Conservation (phyloP, 768 basidiomycete species). For the Boletus barrowsii region DNA sequence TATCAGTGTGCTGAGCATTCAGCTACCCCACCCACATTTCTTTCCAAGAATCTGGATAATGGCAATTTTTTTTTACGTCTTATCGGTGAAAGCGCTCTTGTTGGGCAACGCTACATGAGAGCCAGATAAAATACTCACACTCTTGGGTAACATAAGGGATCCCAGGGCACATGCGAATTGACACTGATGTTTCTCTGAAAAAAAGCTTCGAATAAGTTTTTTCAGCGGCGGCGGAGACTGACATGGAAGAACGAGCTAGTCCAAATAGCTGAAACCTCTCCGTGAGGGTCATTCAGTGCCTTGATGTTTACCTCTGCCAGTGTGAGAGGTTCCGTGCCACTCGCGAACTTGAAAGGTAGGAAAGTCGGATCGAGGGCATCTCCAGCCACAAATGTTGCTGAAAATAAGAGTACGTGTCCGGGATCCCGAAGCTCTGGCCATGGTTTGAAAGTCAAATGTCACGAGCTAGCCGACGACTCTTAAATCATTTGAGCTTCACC, state of each 20-base stretch:
- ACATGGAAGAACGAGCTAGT: constrained; percentile 47
- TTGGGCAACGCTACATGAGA: constrained; percentile 18
- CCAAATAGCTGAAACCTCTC: constrained; percentile 48
- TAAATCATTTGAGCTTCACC: constrained; percentile 24
- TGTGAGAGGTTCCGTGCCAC: constrained; percentile 14
- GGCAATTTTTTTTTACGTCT: too few species aligned
- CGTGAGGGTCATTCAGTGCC: constrained; percentile 44
- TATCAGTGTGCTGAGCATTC: neutral
- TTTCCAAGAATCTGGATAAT: constrained; percentile 27
- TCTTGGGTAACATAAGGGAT: constrained; percentile 26
- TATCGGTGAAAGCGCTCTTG: constrained; percentile 5
- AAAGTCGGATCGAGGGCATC: constrained; percentile 48
- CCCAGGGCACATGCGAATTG: constrained; percentile 25
- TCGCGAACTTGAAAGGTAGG: constrained; percentile 30
- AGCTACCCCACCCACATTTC: constrained; percentile 23
- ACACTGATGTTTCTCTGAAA: constrained; percentile 22
- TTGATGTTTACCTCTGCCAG: constrained; percentile 31
- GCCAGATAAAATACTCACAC: constrained; percentile 32
- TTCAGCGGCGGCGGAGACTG: constrained; percentile 9
- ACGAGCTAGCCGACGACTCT: neutral
- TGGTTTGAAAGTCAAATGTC: neutral
- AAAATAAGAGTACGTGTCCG: constrained; percentile 64
- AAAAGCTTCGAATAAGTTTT: constrained; percentile 30
- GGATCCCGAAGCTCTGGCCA: constrained; percentile 55
- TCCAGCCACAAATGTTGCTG: constrained; percentile 50